Percentiles rank a stretch among this genome's conserved stretches.
phyloP scores from a whole-genome alignment of 2,329 filamentous ascomycete genomes.

The Diplodia seriata region DNA sequence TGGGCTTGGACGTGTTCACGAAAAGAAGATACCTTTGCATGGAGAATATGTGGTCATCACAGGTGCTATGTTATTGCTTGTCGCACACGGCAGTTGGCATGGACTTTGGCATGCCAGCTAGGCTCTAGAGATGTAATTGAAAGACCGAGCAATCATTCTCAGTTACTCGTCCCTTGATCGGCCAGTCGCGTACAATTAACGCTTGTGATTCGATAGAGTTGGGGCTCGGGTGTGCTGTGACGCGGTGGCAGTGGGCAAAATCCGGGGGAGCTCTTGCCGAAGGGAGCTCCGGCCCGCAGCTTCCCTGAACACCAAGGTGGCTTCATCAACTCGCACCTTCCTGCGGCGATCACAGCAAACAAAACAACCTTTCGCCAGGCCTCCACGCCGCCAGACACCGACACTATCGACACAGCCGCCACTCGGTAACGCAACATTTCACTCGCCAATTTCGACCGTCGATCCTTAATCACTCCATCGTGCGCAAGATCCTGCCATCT shows the following conservation, averaged over 20 bases:
- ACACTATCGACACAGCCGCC: background rate
- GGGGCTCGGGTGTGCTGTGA: background rate
- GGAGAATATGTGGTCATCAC: conserved; percentile 1
- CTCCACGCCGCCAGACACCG: background rate
- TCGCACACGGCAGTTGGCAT: conserved; percentile 13
- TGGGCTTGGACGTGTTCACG: conserved; percentile 20
- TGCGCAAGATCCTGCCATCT: background rate
- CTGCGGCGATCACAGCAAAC: background rate
- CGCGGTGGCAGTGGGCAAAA: background rate
- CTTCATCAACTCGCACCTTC: conserved; percentile 28
- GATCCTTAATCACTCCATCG: background rate
- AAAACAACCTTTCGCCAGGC: background rate
- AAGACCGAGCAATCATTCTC: background rate
- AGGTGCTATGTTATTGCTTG: conserved; percentile 3
- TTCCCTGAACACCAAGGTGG: conserved; percentile 27
- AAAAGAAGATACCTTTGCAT: conserved; percentile 33
- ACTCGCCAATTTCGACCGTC: background rate
- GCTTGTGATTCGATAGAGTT: background rate
- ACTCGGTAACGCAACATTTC: background rate
- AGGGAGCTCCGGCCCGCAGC: conserved; percentile 25
- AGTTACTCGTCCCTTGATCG: background rate
- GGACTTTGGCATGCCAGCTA: conserved; percentile 5
- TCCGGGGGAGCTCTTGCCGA: conserved; percentile 26
- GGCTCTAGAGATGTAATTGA: conserved; percentile 15
- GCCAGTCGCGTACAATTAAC: background rate